Conservation (phyloP, 2,329 filamentous ascomycete species). For the Xylariaceae sp. region DNA sequence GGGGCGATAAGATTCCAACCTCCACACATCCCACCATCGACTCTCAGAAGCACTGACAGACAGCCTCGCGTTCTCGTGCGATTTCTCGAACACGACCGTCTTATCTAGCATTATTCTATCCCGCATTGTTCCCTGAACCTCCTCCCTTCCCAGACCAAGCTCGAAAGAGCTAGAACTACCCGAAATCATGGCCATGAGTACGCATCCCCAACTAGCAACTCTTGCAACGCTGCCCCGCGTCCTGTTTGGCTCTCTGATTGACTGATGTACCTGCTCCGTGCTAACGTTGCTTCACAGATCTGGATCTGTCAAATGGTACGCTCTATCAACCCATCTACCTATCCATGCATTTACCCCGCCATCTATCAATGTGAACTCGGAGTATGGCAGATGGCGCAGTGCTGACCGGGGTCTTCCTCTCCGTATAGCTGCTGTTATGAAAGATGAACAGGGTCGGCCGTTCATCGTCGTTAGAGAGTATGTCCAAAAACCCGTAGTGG, state of each 20-base stretch:
- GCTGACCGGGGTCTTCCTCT: slow-evolving; percentile 20
- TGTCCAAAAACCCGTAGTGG: slow-evolving; percentile 38
- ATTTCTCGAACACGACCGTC: neutral
- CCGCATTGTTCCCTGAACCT: neutral
- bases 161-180: slow-evolving; percentile 29
- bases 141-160: slow-evolving; percentile 17
- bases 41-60: neutral
- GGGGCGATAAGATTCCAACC: slow-evolving; percentile 13
- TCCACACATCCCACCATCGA: slow-evolving; percentile 18
- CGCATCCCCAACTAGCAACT: slow-evolving; percentile 27
- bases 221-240: slow-evolving; percentile 21
- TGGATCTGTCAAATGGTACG: slow-evolving; percentile 80
- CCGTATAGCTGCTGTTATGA: slow-evolving; percentile 65
- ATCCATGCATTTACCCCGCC: neutral
- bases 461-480: slow-evolving; percentile 99
- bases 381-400: neutral
- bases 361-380: neutral
- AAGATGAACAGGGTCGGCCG: slow-evolving; percentile 94
- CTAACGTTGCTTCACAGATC: slow-evolving; percentile 50
- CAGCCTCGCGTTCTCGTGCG: neutral
- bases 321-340: slow-evolving; percentile 15
- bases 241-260: slow-evolving; percentile 1
- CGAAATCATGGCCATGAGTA: slow-evolving; percentile 58
- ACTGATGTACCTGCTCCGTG: slow-evolving; percentile 14
- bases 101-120: neutral